Base-by-base conservation (phyloP, 352 stramenopile genomes). In the Phytophthora fragariaefolia region DNA sequence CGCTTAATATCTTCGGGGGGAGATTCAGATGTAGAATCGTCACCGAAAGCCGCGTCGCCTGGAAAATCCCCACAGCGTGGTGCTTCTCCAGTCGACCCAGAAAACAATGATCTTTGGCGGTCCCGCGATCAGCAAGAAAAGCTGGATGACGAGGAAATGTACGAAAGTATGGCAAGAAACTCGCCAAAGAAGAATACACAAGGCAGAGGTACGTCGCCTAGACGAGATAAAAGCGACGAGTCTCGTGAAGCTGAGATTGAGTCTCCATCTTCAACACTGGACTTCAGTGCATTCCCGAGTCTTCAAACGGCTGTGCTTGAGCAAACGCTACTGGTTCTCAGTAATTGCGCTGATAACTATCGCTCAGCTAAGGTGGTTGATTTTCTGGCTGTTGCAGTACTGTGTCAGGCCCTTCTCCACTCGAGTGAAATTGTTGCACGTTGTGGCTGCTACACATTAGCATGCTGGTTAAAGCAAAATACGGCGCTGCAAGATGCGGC, bases 391-490 rank as follows among this genome's bases (percentile, higher is more conserved):
- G 64, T 92, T 24, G 89, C 86, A 55, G 69, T 92, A 7, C 22
- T 90, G 3, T 82, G 80, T 18, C 80, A 90, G 32, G 66, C 80
- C 12, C 56, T 94, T 10, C 51, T 63, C 3, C 80, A 92, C 51
- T 66, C 80, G 6, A 94, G 83, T 28, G 86, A 92, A 38, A 73
- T 93, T 6, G 84, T 89, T 3, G 84, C 89, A 47, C 71, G 84
- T 4, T 93, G 86, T 24, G 69, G 80, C 13, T 93, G 86, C 52
- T 92, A 86, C 50, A 86, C 80, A 8, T 61, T 94, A 4, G 84
- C 71, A 0, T 73, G 71, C 5, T 94, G 86, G 86, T 74, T 85
- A 52, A 88, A 90, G 27, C 72, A 79, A n/a, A 70, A 87, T 9
- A 9, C 51, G 0, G 30, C 42, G 12, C 76, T 85, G 28, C 84